phyloP scores from a whole-genome alignment of 192 early-diverging fungal species.

The Coemansia sp. region DNA sequence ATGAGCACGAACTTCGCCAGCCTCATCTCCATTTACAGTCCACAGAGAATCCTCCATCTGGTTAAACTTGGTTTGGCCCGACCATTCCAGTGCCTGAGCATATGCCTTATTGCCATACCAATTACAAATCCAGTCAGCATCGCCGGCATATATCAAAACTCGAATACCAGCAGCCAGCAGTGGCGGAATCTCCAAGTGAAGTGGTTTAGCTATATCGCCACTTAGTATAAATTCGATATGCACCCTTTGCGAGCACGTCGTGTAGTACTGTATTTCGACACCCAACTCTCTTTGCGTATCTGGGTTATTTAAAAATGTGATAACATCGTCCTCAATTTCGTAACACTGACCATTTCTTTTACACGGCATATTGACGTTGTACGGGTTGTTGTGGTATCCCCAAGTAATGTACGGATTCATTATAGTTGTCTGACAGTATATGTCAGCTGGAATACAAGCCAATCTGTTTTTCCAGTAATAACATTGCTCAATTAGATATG shows the following conservation, averaged over 20 bases:
- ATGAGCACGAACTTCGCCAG: constrained; percentile 69
- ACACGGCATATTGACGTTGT: constrained; percentile 91
- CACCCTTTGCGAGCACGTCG: constrained; percentile 84
- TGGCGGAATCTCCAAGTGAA: constrained; percentile 63
- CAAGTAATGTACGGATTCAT: constrained; percentile 61
- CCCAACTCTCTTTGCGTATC: constrained; percentile 77
- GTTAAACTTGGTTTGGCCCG: constrained; percentile 69
- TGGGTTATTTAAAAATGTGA: constrained; percentile 74
- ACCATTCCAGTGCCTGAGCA: constrained; percentile 84
- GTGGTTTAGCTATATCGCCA: constrained; percentile 91
- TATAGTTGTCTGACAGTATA: constrained; percentile 88
- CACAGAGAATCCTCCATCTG: constrained; percentile 71
- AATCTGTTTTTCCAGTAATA: constrained; percentile 81
- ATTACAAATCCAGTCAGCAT: constrained; percentile 94
- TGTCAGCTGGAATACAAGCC: constrained; percentile 77
- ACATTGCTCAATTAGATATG: constrained; percentile 73
- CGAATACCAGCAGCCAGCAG: constrained; percentile 81
- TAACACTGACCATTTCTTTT: constrained; percentile 85
- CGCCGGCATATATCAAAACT: constrained; percentile 89
- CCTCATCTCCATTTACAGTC: constrained; percentile 62
- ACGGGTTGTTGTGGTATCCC: constrained; percentile 83
- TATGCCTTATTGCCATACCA: constrained; percentile 91
- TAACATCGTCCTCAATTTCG: constrained; percentile 77
- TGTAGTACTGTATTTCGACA: constrained; percentile 67
- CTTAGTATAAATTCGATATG: constrained; percentile 76